phyloP scores from a whole-genome alignment of 2,329 filamentous ascomycete genomes.

The Epichloe coenophiala region DNA sequence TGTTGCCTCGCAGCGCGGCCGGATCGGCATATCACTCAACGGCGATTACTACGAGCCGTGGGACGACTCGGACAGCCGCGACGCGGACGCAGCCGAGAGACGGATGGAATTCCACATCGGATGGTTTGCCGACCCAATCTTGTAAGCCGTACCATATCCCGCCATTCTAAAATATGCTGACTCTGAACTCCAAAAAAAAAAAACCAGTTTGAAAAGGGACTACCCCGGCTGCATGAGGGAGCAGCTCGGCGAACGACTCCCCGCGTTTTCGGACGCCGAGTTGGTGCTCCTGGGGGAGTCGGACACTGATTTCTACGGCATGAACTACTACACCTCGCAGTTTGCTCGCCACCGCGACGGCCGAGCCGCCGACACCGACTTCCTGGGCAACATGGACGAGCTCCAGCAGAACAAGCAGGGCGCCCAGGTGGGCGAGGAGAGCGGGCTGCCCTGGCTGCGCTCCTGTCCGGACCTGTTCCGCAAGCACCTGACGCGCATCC shows the following conservation, averaged over 20 bases:
- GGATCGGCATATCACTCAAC: conserved; percentile 23
- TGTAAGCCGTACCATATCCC: conserved; percentile 10
- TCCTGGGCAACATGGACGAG: conserved; percentile 20
- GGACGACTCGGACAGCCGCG: conserved; percentile 13
- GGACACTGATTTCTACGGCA: conserved; percentile 23
- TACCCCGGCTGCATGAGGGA: conserved; percentile 23
- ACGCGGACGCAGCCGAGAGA: conserved; percentile 19
- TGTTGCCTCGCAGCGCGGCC: conserved; percentile 13
- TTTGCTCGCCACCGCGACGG: conserved; percentile 17
- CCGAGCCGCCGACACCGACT: conserved; percentile 16
- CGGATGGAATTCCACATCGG: conserved; percentile 25
- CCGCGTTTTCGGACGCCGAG: conserved; percentile 16
- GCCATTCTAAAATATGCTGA: too few relatives aligned
- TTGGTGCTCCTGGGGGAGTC: conserved; percentile 12
- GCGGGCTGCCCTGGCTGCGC: conserved; percentile 21
- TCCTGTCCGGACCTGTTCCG: conserved; percentile 16
- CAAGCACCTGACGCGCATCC: conserved; percentile 16
- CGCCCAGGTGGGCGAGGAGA: conserved; percentile 15
- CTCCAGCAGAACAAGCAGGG: conserved; percentile 19
- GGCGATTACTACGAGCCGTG: conserved; percentile 25
- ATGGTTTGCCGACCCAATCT: conserved; percentile 27
- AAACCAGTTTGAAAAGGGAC: conserved; percentile 12
- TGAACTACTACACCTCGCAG: conserved; percentile 28
- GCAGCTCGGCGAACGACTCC: conserved; percentile 19
- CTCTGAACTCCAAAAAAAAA: too few relatives aligned